phyloP scores from a whole-genome alignment of 2,329 filamentous ascomycete species.

The Diaporthe ampelina region DNA sequence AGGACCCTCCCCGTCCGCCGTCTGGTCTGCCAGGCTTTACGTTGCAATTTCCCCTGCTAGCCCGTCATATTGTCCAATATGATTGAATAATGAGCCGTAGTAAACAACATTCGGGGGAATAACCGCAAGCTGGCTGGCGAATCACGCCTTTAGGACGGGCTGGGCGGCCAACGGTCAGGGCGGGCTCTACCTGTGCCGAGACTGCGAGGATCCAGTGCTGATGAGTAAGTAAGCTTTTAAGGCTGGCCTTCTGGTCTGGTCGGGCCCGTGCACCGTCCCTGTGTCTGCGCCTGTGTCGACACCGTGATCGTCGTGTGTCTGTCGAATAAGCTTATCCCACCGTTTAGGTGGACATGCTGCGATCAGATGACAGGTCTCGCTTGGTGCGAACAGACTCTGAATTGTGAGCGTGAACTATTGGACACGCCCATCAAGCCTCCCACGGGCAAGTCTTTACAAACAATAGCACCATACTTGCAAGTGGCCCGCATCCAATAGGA shows the following conservation, averaged over 20 bases:
- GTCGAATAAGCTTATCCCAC: constrained; percentile 33
- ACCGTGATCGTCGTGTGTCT: constrained; percentile 15
- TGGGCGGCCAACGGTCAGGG: constrained; percentile 14
- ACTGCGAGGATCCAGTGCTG: not conserved
- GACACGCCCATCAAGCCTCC: not conserved
- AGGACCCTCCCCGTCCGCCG: constrained; percentile 28
- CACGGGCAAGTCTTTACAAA: not conserved
- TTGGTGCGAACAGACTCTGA: constrained; percentile 27
- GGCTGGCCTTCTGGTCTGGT: not conserved
- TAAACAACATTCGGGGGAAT: not conserved
- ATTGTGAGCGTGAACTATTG: not conserved
- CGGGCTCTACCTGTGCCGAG: not conserved
- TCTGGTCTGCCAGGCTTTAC: constrained; percentile 10
- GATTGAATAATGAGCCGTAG: constrained; percentile 1
- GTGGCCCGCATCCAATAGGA: not conserved
- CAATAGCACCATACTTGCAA: not conserved
- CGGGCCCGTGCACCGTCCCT: constrained; percentile 17
- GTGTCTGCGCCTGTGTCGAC: constrained; percentile 14
- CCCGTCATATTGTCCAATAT: constrained; percentile 30
- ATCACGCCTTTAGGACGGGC: constrained; percentile 21
- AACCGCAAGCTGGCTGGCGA: constrained; percentile 21
- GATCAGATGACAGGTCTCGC: constrained; percentile 31
- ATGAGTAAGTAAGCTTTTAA: not conserved
- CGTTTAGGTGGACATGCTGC: constrained; percentile 5
- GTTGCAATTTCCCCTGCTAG: constrained; percentile 30